Base-by-base conservation (phyloP, 2,329 filamentous ascomycete genomes). In the Cadophora luteo-olivacea region DNA sequence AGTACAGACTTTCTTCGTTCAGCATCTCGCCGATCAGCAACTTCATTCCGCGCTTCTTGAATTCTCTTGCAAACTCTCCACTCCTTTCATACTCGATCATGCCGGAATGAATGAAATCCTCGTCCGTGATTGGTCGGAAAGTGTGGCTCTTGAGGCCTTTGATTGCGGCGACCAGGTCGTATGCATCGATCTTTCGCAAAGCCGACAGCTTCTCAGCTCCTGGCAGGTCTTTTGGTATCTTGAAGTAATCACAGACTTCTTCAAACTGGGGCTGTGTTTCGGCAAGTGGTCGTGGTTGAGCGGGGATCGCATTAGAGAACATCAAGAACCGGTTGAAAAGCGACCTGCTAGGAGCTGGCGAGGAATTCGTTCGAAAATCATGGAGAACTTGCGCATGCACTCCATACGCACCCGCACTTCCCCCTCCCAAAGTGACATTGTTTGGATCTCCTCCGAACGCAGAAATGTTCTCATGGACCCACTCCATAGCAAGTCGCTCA, bases 401-500 rank as follows among this genome's bases (percentile, higher is more conserved):
- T 7, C 41, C 41, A 61, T 83, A 83, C 0, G 82, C 80, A 3
- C 83, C 82, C 1, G 83, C 83, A 64, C 80, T 82, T 4, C 81
- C 76, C 4, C 81, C 82, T 3, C 78, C 80, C 1, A 83, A 77
- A 0, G 81, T 84, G 51, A 86, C 80, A 64, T 83, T 81, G n/a
- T 72, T 68, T 0, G 80, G 68, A 69, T 86, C 81, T 3, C 84
- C 84, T 9, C 81, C 81, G 66, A 72, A 72, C 3, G 49, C 19
- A 3, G 75, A 70, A 60, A 86, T 84, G 68, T 86, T 82, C 6
- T 81, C 75, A 41, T 83, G 78, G 0, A 85, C 81, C 85, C 85
- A 87, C 72, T 85, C 79, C 9, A 85, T 75, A 0, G 84, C 84
- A 14, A 83, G 75, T 1, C 82, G 76, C 70, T 86, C 84, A 69